These are phyloP conservation scores for Hydrangea macrophylla DNA, from an alignment of 148 eudicot species.

Conservation along the genomic window DNA sequence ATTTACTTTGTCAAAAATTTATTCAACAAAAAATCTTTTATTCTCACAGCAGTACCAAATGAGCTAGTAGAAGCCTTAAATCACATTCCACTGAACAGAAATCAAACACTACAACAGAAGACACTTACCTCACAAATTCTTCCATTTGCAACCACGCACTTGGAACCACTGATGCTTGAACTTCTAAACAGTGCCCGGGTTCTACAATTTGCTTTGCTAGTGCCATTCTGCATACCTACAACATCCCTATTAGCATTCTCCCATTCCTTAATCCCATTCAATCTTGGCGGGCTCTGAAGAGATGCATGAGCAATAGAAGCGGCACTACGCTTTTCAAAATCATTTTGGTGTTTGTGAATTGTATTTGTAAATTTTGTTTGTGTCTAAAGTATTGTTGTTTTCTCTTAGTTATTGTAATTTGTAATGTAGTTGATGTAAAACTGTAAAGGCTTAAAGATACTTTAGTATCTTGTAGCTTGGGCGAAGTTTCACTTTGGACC, in stretches of 20 bases:
- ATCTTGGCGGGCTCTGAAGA: slow-evolving; percentile 45
- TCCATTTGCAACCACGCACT: slow-evolving; percentile 43
- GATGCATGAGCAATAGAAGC: slow-evolving; percentile 34
- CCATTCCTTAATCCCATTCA: slow-evolving; percentile 17
- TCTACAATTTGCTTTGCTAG: slow-evolving; percentile 37
- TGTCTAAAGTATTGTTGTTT: too few species aligned
- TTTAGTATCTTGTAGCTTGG: too few species aligned
- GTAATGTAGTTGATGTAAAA: too few species aligned
- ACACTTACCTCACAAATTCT: slow-evolving; percentile 32
- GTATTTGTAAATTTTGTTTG: too few species aligned
- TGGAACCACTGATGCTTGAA: slow-evolving; percentile 75
- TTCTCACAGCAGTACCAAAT: not conserved
- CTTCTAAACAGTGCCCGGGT: slow-evolving; percentile 61
- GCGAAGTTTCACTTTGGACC: too few species aligned
- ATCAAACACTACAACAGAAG: not conserved
- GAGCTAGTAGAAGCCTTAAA: not conserved
- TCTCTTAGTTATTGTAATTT: too few species aligned
- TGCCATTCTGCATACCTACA: slow-evolving; percentile 33
- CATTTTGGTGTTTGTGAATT: too few species aligned
- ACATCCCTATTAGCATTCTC: slow-evolving; percentile 27
- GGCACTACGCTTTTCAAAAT: slow-evolving; percentile 29
- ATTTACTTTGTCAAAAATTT: too few species aligned
- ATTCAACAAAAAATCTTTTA: too few species aligned
- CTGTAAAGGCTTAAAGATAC: too few species aligned
- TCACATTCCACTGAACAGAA: not conserved